Base-by-base conservation (phyloP, 2,329 filamentous ascomycete species). In the Ceratocystis smalleyi region DNA sequence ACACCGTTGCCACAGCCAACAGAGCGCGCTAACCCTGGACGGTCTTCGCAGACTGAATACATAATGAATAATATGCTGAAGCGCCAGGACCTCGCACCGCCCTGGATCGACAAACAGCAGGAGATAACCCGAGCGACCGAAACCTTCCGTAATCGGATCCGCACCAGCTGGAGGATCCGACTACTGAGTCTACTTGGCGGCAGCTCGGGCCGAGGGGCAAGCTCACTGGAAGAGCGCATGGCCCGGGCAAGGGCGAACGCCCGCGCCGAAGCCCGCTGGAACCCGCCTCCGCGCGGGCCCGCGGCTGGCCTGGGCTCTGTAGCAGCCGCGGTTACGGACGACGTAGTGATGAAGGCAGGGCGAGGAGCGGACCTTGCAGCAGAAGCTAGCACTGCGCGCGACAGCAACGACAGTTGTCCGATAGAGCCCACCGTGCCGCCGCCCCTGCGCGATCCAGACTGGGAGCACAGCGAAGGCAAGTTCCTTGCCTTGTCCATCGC, bases 61-160 rank as follows among this genome's bases (percentile, higher is more conserved):
- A 89, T 97, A 70, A 87, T 97, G 87, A 97, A 99, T 75, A 94
- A 95, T 75, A 96, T 97, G 77, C 96, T 99, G 68, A 89, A 96
- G 75, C 87, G 88, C 66, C 94, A 99, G 74, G 91, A 96, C 22
- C 89, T 97, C 66, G 89, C 95, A 0, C 94, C 94, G 0, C 92
- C 92, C 0, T 99, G 94, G 94, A 97, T 99, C 66, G 94, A 99
- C 75, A 97, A 96, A 75, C 94, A 99, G 73, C 92, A 97, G 72
- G 91, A 96, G 70, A 77, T 97, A 5, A 80, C 84, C 10, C 84
- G 83, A 67, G 81, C 88, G 0, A 81, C 85, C 0, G 80, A 78
- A 12, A 78, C 79, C 0, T 96, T 99, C 71, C 82, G 94, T 1
- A 75, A 78, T 1, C 78, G 89, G n/a, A 71, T 97, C 67, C 79